Conservation (phyloP, 2,329 filamentous ascomycete species). For the Didymella exigua region DNA sequence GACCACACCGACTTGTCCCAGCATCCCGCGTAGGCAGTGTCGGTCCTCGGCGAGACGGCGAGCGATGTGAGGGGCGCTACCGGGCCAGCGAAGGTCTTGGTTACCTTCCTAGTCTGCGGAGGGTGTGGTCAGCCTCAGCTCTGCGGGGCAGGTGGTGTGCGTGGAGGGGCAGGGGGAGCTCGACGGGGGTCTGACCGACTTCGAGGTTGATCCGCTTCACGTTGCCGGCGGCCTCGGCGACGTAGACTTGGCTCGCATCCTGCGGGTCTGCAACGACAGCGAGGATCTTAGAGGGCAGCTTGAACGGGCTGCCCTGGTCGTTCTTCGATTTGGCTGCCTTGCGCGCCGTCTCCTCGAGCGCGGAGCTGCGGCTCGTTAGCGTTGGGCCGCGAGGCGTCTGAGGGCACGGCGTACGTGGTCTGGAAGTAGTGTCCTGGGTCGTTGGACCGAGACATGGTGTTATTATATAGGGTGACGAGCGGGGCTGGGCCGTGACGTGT, state of each 20-base stretch:
- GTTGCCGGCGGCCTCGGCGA: constrained; percentile 86
- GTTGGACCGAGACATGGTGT: constrained; percentile 48
- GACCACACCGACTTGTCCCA: constrained; percentile 96
- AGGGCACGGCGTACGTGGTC: constrained; percentile 70
- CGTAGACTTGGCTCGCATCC: constrained; percentile 67
- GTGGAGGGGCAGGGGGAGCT: background rate
- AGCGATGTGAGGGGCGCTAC: constrained; percentile 69
- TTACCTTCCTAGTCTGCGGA: constrained; percentile 43
- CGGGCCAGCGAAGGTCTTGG: constrained; percentile 70
- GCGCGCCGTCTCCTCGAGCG: constrained; percentile 59
- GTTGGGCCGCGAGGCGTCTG: constrained; percentile 10
- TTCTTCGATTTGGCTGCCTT: constrained; percentile 79
- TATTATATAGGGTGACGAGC: constrained; percentile 18
- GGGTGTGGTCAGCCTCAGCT: constrained; percentile 19
- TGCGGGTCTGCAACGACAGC: constrained; percentile 72
- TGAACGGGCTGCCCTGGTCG: constrained; percentile 79
- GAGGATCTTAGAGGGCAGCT: constrained; percentile 83
- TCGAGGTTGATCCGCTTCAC: constrained; percentile 76
- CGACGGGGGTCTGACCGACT: constrained; percentile 62
- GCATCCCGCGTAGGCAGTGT: constrained; percentile 79
- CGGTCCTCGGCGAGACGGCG: constrained; percentile 35
- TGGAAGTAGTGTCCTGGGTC: constrained; percentile 89
- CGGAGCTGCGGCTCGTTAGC: constrained; percentile 50
- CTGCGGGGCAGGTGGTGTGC: background rate
- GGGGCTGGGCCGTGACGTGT: constrained; percentile 17